A percentile compares a stretch with the other conserved stretches of the same genome.
phyloP scores from a whole-genome alignment of 225 moss, liverwort and hornwort species.

The Asterella californica region DNA sequence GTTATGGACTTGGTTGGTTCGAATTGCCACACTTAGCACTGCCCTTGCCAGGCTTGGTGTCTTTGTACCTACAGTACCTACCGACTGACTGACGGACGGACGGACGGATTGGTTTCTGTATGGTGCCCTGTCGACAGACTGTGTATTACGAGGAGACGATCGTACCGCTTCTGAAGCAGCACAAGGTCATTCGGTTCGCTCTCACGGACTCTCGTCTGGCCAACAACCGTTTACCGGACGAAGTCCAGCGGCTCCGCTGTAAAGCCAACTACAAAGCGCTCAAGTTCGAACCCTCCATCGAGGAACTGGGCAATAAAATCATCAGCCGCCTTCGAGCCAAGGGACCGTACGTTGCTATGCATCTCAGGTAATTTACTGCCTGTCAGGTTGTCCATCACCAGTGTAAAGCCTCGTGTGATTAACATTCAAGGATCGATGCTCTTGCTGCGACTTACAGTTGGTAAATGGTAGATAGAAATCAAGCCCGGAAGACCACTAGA shows the following conservation, averaged over 20 bases:
- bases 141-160: slow-evolving; percentile 57
- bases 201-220: slow-evolving; percentile 75
- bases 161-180: slow-evolving; percentile 48
- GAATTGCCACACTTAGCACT: neutral
- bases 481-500: no score
- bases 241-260: slow-evolving; percentile 66
- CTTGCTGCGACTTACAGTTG: no score
- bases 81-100: no score
- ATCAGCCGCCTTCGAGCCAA: slow-evolving; percentile 46
- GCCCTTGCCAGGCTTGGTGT: neutral
- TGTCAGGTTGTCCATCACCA: neutral
- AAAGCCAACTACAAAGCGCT: slow-evolving; percentile 70
- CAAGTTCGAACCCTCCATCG: slow-evolving; percentile 56
- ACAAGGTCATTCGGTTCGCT: slow-evolving; percentile 56
- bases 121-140: slow-evolving; percentile 41
- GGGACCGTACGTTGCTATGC: slow-evolving; percentile 63
- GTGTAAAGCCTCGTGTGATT: neutral
- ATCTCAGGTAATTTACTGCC: slow-evolving; percentile 62
- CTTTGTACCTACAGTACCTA: no score
- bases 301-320: slow-evolving; percentile 48
- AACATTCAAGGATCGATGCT: no score
- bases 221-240: slow-evolving; percentile 61
- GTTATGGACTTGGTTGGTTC: neutral
- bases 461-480: no score
- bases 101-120: neutral